A percentile compares a stretch with the other conserved stretches of the same genome.
phyloP scores from a whole-genome alignment of 108 stramenopile genomes.

The Parmales sp. region DNA sequence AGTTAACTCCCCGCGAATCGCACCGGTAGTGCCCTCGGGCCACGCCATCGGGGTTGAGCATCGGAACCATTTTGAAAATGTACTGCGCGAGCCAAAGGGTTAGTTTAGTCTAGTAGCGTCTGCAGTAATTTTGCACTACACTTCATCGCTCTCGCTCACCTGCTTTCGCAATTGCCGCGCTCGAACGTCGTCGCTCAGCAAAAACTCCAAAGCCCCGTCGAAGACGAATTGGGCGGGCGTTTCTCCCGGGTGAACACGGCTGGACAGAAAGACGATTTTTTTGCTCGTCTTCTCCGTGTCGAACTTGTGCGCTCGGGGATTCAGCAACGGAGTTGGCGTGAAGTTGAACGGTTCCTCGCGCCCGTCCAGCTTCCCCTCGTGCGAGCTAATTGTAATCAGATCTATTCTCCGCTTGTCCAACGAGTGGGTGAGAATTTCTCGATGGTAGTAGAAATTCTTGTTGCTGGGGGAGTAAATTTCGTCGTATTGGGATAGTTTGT shows the following conservation, averaged over 20 bases:
- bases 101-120: no score
- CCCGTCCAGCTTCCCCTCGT: background rate
- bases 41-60: constrained; percentile 56
- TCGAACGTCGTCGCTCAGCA: constrained; percentile 28
- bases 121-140: background rate
- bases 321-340: background rate
- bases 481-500: constrained; percentile 11
- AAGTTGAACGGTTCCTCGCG: background rate
- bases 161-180: constrained; percentile 31
- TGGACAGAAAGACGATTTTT: constrained; percentile 33
- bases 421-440: constrained; percentile 35
- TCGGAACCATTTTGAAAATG: constrained; percentile 42
- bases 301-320: background rate
- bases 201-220: constrained; percentile 36
- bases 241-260: constrained; percentile 56
- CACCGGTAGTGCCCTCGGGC: constrained; percentile 45
- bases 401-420: constrained; percentile 41
- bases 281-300: background rate
- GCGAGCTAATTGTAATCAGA: constrained; percentile 28
- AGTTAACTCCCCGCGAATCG: constrained; percentile 43
- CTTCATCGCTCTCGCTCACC: constrained; percentile 12
- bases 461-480: background rate
- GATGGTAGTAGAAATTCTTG: constrained; percentile 38
- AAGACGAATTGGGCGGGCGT: constrained; percentile 43
- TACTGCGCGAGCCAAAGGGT: no score